Evolutionary conservation across 805 yeast species (phyloP), one percentile per base, ranked within the genome.

Genomic region (Kazachstania psychrophila): DNA sequence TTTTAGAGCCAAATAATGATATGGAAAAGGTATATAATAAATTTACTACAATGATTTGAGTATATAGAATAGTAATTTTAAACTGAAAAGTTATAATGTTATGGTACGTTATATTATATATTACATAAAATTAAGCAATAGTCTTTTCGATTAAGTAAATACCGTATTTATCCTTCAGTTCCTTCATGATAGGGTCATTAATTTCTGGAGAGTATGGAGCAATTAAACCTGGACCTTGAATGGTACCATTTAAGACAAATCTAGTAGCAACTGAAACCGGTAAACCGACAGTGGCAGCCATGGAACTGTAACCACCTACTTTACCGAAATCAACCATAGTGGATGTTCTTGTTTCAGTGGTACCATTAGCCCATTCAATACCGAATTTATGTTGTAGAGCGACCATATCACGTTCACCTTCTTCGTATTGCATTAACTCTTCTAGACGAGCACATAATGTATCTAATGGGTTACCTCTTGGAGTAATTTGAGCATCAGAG

Each of bases 221-320:
- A 51, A 78, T 71, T 59, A 92, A 72, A 51, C 98, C 98, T 39
- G 86, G 84, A 44, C 69, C 73, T 51, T 72, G 71, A 53, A 77
- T 71, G 40, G 79, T 75, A 48, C 96, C 96, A 49, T 82, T 76
- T 53, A 92, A 72, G 45, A 92, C 82, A 64, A 83, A 80, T 66
- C 77, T 76, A 41, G 82, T 72, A 22, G 97, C 98, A 61, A 92
- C 94, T 38, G 96, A 96, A 68, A 95, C 89, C 49, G 98, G 98
- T 46, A 87, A 89, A 70, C 98, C 98, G 38, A 92, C 98, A 47
- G 85, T 75, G 62, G 89, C 88, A 49, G 98, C 98, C 98, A 92
- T 92, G 24, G 97, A 88, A 28, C 95, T 81, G 78, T 89, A 92
- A 38, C 92, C 89, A 43, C 88, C 86, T 38, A 71, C 69, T 44